phyloP scores from a whole-genome alignment of 768 basidiomycete species.

The Ramaria sp. region DNA sequence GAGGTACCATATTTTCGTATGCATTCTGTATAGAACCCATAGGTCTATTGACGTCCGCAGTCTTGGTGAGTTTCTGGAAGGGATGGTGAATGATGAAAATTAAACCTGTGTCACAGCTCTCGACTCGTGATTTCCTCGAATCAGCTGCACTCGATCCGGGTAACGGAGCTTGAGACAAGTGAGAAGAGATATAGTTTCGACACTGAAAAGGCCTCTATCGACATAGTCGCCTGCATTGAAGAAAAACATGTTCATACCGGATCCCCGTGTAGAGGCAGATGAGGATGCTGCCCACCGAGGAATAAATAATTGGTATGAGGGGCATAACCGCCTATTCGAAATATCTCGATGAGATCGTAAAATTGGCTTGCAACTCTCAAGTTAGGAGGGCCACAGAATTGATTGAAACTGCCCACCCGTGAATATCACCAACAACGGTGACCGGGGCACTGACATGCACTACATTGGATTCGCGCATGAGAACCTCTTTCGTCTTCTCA shows the following conservation, averaged over 20 bases:
- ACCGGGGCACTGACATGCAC: slow-evolving; percentile 95
- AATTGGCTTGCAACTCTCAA: slow-evolving; percentile 66
- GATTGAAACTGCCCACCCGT: slow-evolving; percentile 61
- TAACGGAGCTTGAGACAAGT: slow-evolving; percentile 96
- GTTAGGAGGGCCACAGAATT: slow-evolving; percentile 19
- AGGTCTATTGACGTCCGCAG: slow-evolving; percentile 49
- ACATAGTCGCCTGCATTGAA: slow-evolving; percentile 91
- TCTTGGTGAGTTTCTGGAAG: slow-evolving; percentile 20
- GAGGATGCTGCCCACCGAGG: slow-evolving; percentile 52
- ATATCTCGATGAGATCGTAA: slow-evolving; percentile 98
- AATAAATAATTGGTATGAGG: slow-evolving; percentile 98
- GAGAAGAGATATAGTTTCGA: slow-evolving; percentile 94
- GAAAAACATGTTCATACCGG: slow-evolving; percentile 7
- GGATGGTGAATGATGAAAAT: slow-evolving; percentile 14
- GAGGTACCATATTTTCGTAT: slow-evolving; percentile 93
- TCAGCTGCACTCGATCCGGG: slow-evolving; percentile 92
- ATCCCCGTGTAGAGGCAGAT: slow-evolving; percentile 2
- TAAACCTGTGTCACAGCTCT: slow-evolving; percentile 93
- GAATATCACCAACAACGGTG: slow-evolving; percentile 98
- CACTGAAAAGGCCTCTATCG: slow-evolving; percentile 93
- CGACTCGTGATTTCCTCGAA: slow-evolving; percentile 96
- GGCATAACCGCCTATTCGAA: slow-evolving; percentile 94
- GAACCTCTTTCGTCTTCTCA: slow-evolving; percentile 98
- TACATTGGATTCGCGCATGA: slow-evolving; percentile 98
- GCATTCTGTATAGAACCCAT: slow-evolving; percentile 98